These are phyloP conservation scores for Cercospora sojina DNA, from an alignment of 2,329 filamentous ascomycete species.

Conservation along the genomic window DNA sequence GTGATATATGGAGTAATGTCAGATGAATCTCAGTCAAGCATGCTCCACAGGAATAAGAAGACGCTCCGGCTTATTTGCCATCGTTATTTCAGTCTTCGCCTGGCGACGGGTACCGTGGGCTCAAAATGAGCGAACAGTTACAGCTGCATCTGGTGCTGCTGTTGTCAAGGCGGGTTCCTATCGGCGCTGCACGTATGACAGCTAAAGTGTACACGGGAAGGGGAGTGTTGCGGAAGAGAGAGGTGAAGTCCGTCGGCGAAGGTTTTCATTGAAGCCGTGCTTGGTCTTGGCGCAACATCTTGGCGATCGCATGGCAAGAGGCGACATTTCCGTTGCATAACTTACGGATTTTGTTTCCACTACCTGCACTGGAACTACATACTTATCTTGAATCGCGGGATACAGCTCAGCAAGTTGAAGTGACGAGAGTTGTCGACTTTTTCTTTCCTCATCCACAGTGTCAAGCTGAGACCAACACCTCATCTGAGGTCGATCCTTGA, in stretches of 20 bases:
- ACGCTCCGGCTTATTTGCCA: conserved; percentile 99
- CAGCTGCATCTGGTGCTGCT: conserved; percentile 30
- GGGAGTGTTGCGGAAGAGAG: neutral
- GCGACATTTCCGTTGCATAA: neutral
- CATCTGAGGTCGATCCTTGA: neutral
- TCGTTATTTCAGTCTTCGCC: conserved; percentile 65
- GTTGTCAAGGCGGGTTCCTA: conserved; percentile 30
- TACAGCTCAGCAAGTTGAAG: neutral
- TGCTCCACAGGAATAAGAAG: conserved; percentile 87
- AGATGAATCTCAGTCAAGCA: conserved; percentile 59
- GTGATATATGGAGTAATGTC: neutral
- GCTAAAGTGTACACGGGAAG: neutral
- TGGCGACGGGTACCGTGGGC: conserved; percentile 43
- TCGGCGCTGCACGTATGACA: neutral
- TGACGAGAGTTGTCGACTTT: neutral
- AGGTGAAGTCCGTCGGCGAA: neutral
- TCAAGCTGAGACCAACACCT: neutral
- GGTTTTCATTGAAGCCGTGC: neutral
- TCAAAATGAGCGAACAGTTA: conserved; percentile 35
- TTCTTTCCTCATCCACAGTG: neutral
- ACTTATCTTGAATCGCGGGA: neutral
- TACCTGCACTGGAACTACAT: neutral
- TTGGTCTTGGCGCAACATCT: neutral
- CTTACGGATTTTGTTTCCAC: neutral
- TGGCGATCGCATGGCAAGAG: neutral